Conservation (phyloP, 345 rosid species). For the Populus deltoides region DNA sequence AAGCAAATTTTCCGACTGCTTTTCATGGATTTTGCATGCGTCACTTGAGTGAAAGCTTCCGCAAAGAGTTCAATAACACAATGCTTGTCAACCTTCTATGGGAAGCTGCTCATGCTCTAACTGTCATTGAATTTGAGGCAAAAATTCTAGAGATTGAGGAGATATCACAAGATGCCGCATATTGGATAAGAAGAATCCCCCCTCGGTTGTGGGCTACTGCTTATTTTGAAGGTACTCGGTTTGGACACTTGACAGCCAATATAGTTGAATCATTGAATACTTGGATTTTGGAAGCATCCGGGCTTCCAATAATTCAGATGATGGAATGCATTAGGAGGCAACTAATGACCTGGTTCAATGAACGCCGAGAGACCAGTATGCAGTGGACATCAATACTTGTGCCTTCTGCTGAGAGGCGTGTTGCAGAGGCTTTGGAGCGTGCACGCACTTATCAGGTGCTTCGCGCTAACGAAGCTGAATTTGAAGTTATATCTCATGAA, state of each 20-base stretch:
- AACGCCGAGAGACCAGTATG: conserved; percentile 86
- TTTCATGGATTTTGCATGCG: conserved; percentile 98
- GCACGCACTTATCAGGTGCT: conserved; percentile 90
- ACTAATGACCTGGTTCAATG: conserved; percentile 98
- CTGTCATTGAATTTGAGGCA: conserved; percentile 85
- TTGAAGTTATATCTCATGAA: conserved; percentile 91
- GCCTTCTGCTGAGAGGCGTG: conserved; percentile 85
- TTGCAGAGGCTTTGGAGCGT: conserved; percentile 82
- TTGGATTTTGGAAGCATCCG: conserved; percentile 93
- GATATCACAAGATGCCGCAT: conserved; percentile 88
- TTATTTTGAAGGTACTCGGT: conserved; percentile 87
- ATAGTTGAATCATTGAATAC: conserved; percentile 75
- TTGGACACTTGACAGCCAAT: conserved; percentile 88
- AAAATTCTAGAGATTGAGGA: conserved; percentile 87
- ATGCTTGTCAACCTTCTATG: conserved; percentile 83
- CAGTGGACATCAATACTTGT: conserved; percentile 94
- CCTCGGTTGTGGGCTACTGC: conserved; percentile 97
- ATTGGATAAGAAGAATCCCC: conserved; percentile 89
- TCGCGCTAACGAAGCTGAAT: conserved; percentile 90
- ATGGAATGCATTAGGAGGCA: conserved; percentile 98
- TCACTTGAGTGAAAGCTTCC: conserved; percentile 88
- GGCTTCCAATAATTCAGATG: conserved; percentile 98
- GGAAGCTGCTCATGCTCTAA: conserved; percentile 95
- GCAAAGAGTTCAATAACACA: conserved; percentile 90
- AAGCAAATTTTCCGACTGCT: conserved; percentile 87